Percentiles rank a stretch among this genome's conserved stretches.
phyloP scores from a whole-genome alignment of 2,329 filamentous ascomycete genomes.

The Cryphonectria parasitica region DNA sequence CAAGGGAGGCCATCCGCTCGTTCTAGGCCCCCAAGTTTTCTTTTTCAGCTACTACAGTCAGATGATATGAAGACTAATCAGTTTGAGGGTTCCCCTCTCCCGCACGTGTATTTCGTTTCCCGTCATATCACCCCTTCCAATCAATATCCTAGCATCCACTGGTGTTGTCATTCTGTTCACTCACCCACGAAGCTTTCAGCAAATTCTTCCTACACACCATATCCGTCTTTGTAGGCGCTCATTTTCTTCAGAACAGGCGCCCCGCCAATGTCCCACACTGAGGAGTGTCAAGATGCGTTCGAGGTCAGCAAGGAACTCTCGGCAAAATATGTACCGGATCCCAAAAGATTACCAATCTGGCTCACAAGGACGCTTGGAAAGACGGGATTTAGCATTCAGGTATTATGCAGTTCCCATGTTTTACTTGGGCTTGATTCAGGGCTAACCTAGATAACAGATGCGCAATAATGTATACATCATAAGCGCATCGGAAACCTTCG shows the following conservation, averaged over 20 bases:
- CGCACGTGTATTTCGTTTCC: not conserved
- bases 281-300: not conserved
- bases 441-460: not conserved
- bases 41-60: not conserved
- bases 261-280: not conserved
- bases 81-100: not conserved
- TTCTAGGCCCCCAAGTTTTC: not conserved
- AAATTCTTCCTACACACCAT: not conserved
- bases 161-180: not conserved
- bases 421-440: not conserved
- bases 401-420: not conserved
- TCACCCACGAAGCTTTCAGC: not conserved
- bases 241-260: not conserved
- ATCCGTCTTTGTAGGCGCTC: not conserved
- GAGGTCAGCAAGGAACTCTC: constrained; percentile 9
- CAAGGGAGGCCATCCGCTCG: not conserved
- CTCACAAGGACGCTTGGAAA: constrained; percentile 9
- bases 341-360: not conserved
- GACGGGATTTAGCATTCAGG: constrained; percentile 12
- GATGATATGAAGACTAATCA: not conserved
- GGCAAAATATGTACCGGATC: constrained; percentile 17
- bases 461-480: constrained; percentile 19
- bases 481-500: constrained; percentile 13
- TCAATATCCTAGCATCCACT: not conserved
- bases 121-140: not conserved